A percentile compares a stretch with the other conserved stretches of the same genome.
phyloP scores from a whole-genome alignment of 106 monocot species.

The Xerophyta viscosa region DNA sequence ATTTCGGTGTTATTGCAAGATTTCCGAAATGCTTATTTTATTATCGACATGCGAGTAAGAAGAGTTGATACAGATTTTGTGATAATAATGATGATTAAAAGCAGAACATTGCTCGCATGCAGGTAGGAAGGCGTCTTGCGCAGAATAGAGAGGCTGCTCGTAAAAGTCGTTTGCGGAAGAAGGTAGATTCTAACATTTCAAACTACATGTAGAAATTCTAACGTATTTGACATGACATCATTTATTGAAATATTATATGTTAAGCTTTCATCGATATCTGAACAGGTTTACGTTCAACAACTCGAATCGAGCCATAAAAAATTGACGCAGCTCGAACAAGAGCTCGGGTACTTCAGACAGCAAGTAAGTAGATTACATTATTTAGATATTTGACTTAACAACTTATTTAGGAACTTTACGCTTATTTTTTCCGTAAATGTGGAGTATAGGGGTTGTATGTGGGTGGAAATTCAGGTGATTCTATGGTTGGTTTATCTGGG shows the following conservation, averaged over 20 bases:
- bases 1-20: too few relatives aligned
- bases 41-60: not conserved
- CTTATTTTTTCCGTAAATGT: not conserved
- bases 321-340: constrained; percentile 67
- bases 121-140: constrained; percentile 80
- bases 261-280: not conserved
- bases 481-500: constrained; percentile 35
- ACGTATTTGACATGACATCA: not conserved
- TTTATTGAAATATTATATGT: not conserved
- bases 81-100: too few relatives aligned
- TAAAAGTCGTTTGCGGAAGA: constrained; percentile 81
- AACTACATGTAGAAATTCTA: not conserved
- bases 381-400: not conserved
- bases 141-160: constrained; percentile 94
- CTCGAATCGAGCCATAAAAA: constrained; percentile 80
- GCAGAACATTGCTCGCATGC: constrained; percentile 4
- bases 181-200: constrained; percentile 27
- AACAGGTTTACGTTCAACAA: constrained; percentile 89
- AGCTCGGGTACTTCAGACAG: constrained; percentile 48
- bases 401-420: not conserved
- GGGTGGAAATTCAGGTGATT: constrained; percentile 45
- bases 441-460: constrained; percentile 35
- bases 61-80: not conserved
- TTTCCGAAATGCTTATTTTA: not conserved
- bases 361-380: constrained; percentile 35